Base-by-base conservation (phyloP, 768 basidiomycete species). In the Xerocomellus intermedius region DNA sequence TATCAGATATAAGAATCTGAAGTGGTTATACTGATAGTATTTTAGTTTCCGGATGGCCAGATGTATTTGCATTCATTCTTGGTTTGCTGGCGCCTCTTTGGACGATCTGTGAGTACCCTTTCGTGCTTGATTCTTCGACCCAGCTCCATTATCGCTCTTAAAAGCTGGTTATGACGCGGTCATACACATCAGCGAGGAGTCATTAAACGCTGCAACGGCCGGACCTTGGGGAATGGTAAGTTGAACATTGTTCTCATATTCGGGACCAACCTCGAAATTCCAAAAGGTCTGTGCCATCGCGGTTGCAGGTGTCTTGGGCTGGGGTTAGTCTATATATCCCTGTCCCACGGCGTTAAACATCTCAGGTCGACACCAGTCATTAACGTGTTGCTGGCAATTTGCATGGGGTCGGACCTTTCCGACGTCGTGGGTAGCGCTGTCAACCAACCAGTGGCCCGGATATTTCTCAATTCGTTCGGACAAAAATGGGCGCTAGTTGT, bases 141-240 rank as follows among this genome's bases (percentile, higher is more conserved):
- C 14, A n/a, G 39, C 14, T 19, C 48, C 4, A 42, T 33, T 28
- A 2, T 26, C 42, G 4, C 19, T 35, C 17, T 26, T 35, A 7
- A 24, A 22, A 75, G 75, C 71, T 26, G 67, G 70, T n/a, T 81
- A 79, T 60, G 82, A 83, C 50, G 73, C 76, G 2, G 69, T 67
- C 39, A 75, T 82, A 17, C 79, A 80, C 54, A 80, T 82, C 42
- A 81, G 79, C 42, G 77, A 82, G 58, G 75, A 83, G 58, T 77
- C 81, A 13, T 70, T 71, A 2, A 84, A 84, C 48, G 83, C 83
- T 8, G 77, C 75, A 33, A 72, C 69, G 0, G 80, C 79, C 1
- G 82, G 81, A 5, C 83, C 83, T 0, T 80, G 76, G 76, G 82
- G 80, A 6, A 83, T 83, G 42, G 73, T 85, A 22, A 70, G 71